A percentile compares a stretch with the other conserved stretches of the same genome.
These are phyloP conservation scores for Tylopilus rubrobrunneus DNA, from an alignment of 768 basidiomycete species.

Conservation along the genomic window DNA sequence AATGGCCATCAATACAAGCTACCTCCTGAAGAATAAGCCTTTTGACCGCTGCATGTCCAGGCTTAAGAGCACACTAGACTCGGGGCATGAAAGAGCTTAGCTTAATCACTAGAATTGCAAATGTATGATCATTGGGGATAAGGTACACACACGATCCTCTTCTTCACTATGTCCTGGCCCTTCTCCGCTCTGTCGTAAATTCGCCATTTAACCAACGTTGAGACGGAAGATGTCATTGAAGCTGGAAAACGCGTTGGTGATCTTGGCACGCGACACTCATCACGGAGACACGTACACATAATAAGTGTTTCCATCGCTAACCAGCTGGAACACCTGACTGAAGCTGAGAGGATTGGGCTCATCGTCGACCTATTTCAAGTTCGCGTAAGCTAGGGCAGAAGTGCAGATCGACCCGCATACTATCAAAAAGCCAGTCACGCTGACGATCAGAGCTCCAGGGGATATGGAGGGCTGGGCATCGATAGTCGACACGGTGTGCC, in stretches of 20 bases:
- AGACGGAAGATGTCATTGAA: constrained; percentile 92
- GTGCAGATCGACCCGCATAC: constrained; percentile 39
- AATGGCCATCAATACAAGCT: neutral
- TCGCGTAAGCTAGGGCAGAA: constrained; percentile 2
- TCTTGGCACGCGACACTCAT: constrained; percentile 1
- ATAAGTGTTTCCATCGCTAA: constrained; percentile 68
- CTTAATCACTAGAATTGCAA: constrained; percentile 1
- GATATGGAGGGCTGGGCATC: constrained; percentile 85
- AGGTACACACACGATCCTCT: constrained; percentile 11
- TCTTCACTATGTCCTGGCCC: constrained; percentile 17
- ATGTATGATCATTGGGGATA: constrained; percentile 8
- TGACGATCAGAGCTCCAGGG: constrained; percentile 59
- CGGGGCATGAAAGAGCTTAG: neutral
- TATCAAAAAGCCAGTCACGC: constrained; percentile 82
- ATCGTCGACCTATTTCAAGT: constrained; percentile 67
- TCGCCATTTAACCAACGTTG: constrained; percentile 51
- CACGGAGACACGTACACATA: constrained; percentile 65
- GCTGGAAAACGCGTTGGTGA: constrained; percentile 35
- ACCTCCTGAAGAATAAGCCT: neutral
- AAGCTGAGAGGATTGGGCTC: constrained; percentile 76
- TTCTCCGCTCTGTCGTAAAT: constrained; percentile 4
- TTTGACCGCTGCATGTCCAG: too few species aligned
- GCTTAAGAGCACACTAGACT: neutral
- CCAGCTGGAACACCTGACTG: constrained; percentile 91
- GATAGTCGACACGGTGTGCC: constrained; percentile 75